phyloP scores from a whole-genome alignment of 2,329 filamentous ascomycete species.

The Fusarium siculi region DNA sequence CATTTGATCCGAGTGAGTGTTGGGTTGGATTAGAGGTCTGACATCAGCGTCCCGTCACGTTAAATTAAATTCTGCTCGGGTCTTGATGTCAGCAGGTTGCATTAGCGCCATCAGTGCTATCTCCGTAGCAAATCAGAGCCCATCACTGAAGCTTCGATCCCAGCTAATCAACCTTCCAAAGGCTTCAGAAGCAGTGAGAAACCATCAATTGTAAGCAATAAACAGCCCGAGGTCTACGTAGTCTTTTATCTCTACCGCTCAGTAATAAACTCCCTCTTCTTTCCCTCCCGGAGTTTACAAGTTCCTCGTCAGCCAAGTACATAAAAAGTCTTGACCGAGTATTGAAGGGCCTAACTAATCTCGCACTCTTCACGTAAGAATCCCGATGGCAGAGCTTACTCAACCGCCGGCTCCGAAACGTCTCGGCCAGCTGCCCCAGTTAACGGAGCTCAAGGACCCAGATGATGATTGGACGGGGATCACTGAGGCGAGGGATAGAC shows the following conservation, averaged over 20 bases:
- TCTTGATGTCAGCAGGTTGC: constrained; percentile 37
- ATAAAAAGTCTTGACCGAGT: background rate
- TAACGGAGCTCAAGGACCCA: constrained; percentile 26
- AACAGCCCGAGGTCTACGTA: background rate
- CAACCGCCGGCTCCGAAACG: constrained; percentile 4
- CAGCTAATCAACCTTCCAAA: background rate
- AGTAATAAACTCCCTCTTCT: background rate
- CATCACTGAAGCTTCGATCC: background rate
- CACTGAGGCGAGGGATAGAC: constrained; percentile 36
- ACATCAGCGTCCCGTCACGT: constrained; percentile 16
- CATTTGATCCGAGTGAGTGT: background rate
- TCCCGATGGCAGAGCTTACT: constrained; percentile 23
- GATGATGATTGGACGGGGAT: constrained; percentile 42
- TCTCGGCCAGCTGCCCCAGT: constrained; percentile 18
- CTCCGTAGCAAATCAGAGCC: background rate
- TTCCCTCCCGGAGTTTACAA: background rate
- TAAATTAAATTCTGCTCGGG: background rate
- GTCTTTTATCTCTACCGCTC: background rate
- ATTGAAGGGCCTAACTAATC: constrained; percentile 2
- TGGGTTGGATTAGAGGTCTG: constrained; percentile 23
- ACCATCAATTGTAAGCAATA: constrained; percentile 2
- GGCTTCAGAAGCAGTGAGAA: background rate
- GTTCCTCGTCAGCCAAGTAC: constrained; percentile 8
- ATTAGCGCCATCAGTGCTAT: constrained; percentile 30
- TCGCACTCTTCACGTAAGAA: constrained; percentile 23